These are phyloP conservation scores for Blumeriella jaapii DNA, from an alignment of 2,329 filamentous ascomycete species.

Conservation along the genomic window DNA sequence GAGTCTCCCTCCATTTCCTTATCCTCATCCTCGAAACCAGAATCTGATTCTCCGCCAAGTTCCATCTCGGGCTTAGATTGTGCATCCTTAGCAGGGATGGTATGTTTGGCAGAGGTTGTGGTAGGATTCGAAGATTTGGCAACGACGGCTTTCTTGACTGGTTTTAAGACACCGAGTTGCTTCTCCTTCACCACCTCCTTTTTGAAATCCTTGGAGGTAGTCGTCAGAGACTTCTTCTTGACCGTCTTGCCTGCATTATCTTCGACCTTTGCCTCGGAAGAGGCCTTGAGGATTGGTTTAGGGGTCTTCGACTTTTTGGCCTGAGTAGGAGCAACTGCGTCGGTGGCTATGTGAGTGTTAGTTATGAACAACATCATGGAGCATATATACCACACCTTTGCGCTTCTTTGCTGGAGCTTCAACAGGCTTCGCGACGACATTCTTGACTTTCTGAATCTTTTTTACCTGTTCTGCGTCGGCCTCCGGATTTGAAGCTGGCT, in stretches of 20 bases:
- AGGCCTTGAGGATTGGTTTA: slow-evolving; percentile 13
- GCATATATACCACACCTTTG: slow-evolving; percentile 20
- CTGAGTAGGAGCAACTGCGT: slow-evolving; percentile 21
- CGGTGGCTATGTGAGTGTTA: slow-evolving; percentile 18
- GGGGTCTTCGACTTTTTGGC: slow-evolving; percentile 28
- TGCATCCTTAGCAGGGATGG: slow-evolving; percentile 7
- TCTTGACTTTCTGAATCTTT: slow-evolving; percentile 32
- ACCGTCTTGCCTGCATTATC: slow-evolving; percentile 2
- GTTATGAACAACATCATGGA: background rate
- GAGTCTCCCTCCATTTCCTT: slow-evolving; percentile 13
- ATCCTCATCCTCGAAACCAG: slow-evolving; percentile 11
- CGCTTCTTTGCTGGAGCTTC: slow-evolving; percentile 25
- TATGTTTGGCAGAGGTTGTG: slow-evolving; percentile 8
- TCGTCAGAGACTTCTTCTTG: background rate
- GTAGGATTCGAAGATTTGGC: slow-evolving; percentile 7
- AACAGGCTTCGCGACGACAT: slow-evolving; percentile 19
- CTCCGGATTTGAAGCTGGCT: slow-evolving; percentile 28
- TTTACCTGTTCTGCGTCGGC: slow-evolving; percentile 27
- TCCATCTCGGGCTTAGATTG: slow-evolving; percentile 9
- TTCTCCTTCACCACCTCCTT: slow-evolving; percentile 6
- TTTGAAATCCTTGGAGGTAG: background rate
- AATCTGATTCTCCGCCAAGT: slow-evolving; percentile 5
- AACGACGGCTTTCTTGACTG: slow-evolving; percentile 7
- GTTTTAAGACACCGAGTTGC: slow-evolving; percentile 12
- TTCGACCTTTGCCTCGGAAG: slow-evolving; percentile 20